Base-by-base conservation (phyloP, 148 eudicot genomes). In the Fagopyrum homotropicum region DNA sequence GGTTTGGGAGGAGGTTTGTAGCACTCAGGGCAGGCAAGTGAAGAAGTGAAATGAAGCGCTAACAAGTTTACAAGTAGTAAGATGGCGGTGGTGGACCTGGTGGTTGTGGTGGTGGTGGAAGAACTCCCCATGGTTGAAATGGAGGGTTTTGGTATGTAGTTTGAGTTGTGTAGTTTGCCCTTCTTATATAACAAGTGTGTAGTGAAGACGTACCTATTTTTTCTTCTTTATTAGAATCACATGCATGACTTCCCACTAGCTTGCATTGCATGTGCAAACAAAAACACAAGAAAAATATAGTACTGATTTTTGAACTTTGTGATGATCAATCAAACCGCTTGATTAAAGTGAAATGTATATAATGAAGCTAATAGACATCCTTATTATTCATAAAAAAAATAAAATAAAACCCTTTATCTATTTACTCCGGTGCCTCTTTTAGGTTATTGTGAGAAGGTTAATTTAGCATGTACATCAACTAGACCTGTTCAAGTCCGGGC, bases 1-100 rank as follows among this genome's bases (percentile, higher is more conserved):
- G 71, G 71, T 40, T 66, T 66, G 35, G 71, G 71, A 66, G 71
- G 69, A 26, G 69, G 69, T 30, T 61, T 61, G 69, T 61, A 40
- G 71, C 46, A 66, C n/a, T 66, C 71, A 43, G 71, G 71, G 71
- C 71, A 40, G 71, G 71, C 71, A 66, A 66, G 30, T 1, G 71
- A 66, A 66, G 71, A 40, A 43, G 46, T 66, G 47, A 66, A 40
- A 45, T 30, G 70, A 40, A 35, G 70, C 17, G 17, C 70, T 4
- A 64, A 0, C 9, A 66, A 15, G 71, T 40, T 66, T 12, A 40
- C 2, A 17, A 66, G 47, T n/a, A 66, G 71, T 66, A 66, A 66
- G 71, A 66, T 10, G 5, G 70, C 40, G 6, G 40, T 9, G 0
- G n/a, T 64, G 8, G 26, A 22, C 26, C 26, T 22, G 26, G 26